These are phyloP conservation scores for Hemisphaericaspora xylofermentans DNA, from an alignment of 1,139 yeast species.

Conservation along the genomic window DNA sequence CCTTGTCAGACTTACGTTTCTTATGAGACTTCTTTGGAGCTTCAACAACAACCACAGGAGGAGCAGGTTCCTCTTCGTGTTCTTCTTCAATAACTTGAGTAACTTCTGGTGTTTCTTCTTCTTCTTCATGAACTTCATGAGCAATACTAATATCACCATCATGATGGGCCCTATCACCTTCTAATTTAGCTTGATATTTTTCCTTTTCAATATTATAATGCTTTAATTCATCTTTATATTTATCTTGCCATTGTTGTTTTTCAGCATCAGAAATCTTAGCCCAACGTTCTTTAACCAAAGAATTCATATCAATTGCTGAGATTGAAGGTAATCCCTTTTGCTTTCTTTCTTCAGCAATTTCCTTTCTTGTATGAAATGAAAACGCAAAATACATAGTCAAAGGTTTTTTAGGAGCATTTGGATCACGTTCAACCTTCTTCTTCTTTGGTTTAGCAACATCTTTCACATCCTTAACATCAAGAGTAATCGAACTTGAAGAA, in stretches of 20 bases:
- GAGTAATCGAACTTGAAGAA: slow-evolving; percentile 8
- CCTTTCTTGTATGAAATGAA: slow-evolving; percentile 62
- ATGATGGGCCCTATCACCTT: slow-evolving; percentile 8
- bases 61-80: slow-evolving; percentile 3
- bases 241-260: slow-evolving; percentile 73
- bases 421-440: slow-evolving; percentile 55
- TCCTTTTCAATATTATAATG: slow-evolving; percentile 64
- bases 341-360: slow-evolving; percentile 63
- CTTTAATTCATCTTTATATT: slow-evolving; percentile 64
- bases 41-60: neutral
- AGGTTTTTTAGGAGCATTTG: slow-evolving; percentile 65
- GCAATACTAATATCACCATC: slow-evolving; percentile 16
- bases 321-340: slow-evolving; percentile 59
- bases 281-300: slow-evolving; percentile 79
- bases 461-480: slow-evolving; percentile 8
- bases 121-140: slow-evolving; percentile 1
- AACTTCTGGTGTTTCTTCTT: neutral
- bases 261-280: slow-evolving; percentile 62
- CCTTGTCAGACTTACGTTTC: slow-evolving; percentile 8
- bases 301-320: slow-evolving; percentile 74
- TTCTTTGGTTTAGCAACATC: slow-evolving; percentile 25
- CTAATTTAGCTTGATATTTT: slow-evolving; percentile 47
- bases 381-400: slow-evolving; percentile 82
- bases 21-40: slow-evolving; percentile 6
- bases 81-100: slow-evolving; percentile 3